Base-by-base conservation (phyloP, 2,329 filamentous ascomycete genomes). In the Akanthomyces muscarius region DNA sequence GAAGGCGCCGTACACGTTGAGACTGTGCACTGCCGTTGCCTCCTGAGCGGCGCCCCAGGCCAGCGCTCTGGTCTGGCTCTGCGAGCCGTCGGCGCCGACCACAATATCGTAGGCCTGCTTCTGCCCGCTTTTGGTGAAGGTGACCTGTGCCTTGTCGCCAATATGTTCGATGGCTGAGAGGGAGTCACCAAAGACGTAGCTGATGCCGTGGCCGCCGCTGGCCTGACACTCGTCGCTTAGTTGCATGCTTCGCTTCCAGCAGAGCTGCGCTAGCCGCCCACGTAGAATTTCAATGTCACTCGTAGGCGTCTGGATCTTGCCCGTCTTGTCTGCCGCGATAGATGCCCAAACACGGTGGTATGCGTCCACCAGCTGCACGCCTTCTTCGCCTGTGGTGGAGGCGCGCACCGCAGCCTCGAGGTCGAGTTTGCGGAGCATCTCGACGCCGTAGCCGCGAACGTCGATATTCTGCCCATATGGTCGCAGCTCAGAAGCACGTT, bases 231-330 rank as follows among this genome's bases (percentile, higher is more conserved):
- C 71, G 0, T 83, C 75, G 67, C 81, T 81, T 1, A 87, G 69
- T 25, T 59, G 33, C 53, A 28, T 36, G 30, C 61, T 63, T n/a
- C 55, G 52, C 2, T 86, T 73, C 13, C 73, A 71, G 4, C 79
- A 78, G n/a, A 88, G 68, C 59, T 86, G 81, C 0, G 54, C 61
- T 28, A 63, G 38, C 6, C 54, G 54, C 8, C 81, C 83, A 10
- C 85, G 76, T 77, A 88, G 81, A 54, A 88, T 82, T 72, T 88
- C 85, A 64, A 78, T 86, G 62, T 88, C 85, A 64, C 78, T 80
- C 0, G 81, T 83, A 30, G 84, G 70, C 10, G 71, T 73, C 67
- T 83, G 80, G 38, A 66, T 68, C 0, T 78, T 77, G 59, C 76
- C 71, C 4, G 78, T 79, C 0, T 77, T 71, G 66, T 78, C 77